Base-by-base conservation (phyloP, 2,329 filamentous ascomycete species). In the Ophiostoma populinum region DNA sequence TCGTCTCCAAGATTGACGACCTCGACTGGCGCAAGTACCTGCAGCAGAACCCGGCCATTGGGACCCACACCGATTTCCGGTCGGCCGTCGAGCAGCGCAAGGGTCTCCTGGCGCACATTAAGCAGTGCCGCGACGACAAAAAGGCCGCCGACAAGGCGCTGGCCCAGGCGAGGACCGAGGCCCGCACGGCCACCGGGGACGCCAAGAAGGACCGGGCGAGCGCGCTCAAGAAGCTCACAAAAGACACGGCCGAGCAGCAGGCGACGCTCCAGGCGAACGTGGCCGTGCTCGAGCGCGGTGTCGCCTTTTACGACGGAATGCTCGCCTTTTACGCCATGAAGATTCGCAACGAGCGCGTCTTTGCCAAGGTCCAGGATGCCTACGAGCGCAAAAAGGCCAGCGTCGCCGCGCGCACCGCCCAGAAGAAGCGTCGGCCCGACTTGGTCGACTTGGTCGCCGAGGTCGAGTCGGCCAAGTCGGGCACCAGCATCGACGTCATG, bases 1-100 rank as follows among this genome's bases (percentile, higher is more conserved):
- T 53, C 1, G 7, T 50, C 0, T 48, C 54, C 0, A 52, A 53
- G 26, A 47, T 43, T 1, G 54, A 57, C 22, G 43, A 46, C 26
- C 39, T 55, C 15, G 20, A 45, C 7, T 43, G 40, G 40, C 16
- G 32, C 6, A 19, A 18, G n/a, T 38, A 40, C 9, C 20, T 41
- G 19, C 4, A 11, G 26, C 17, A 31, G 8, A 5, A 5, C 10
- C 34, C 10, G 22, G 7, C 3, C n/a, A 4, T 18, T 2, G 15
- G 16, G 3, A 6, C 13, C 5, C 8, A 8, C 32, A 34, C 26
- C 15, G 2, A 13, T 4, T n/a, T n/a, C n/a, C n/a, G n/a, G 4
- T 38, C 7, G 32, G 25, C 9, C 29, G n/a, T 11, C 19, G 29
- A 31, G 19, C n/a, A 15, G 8, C 7, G 7, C 7, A 15, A 21